Evolutionary conservation across 116 monocot genomes (phyloP), one percentile per base, ranked within the genome.

Genomic region (Dioscorea cayenensis): DNA sequence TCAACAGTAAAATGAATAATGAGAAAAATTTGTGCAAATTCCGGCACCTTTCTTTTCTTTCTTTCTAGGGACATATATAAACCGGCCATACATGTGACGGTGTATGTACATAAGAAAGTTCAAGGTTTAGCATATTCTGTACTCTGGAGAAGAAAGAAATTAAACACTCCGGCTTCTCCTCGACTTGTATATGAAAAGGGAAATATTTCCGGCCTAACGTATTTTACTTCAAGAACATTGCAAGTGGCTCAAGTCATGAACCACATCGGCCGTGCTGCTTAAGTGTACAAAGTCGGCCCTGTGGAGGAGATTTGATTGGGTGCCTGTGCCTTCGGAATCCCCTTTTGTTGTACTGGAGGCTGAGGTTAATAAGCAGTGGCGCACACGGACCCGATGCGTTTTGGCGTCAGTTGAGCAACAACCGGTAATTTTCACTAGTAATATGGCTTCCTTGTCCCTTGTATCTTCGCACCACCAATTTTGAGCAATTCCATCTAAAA

Each of bases 401-500:
- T 59, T 84, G 25, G 18, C 73, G 18, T 81, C 73, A 0, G 80
- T 84, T 19, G 87, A 86, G 66, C 72, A 66, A 5, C 68, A 77
- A 8, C 95, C 90, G 0, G 69, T 78, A 14, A 95, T 69, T 27
- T 89, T 92, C 14, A 95, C 75, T 59, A 74, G 35, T 10, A 95
- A 69, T 19, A 76, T 62, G 19, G 81, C 84, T 50, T 87, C 90
- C 71, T 82, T 85, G 60, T 95, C 95, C 49, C 87, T 81, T 3
- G 83, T 80, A 70, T 85, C 84, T 73, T 95, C 92, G 29, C 77
- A 79, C 81, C 82, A 86, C 85, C 91, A 91, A 63, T 78, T 95
- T 20, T 90, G 83, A 60, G 90, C 84, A 55, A 83, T 79, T 35
- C 91, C 92, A 66, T 96, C 90, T 7, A 85, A 77, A 81, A 70